Base-by-base conservation (phyloP, 768 basidiomycete genomes). In the Fomitopsis serialis region DNA sequence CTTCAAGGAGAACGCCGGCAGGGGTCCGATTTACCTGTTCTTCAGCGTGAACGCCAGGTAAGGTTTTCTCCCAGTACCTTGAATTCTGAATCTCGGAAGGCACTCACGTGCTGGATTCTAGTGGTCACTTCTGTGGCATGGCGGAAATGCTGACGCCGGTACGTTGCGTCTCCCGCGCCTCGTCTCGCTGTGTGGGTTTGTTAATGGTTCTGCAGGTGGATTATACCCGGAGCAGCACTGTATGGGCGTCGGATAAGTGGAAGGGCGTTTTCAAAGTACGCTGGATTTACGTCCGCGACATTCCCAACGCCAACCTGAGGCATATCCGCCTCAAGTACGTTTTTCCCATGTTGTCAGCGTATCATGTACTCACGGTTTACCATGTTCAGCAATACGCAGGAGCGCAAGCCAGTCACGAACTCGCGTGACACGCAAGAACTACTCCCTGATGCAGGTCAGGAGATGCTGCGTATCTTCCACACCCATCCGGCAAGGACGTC, bases 171-270 rank as follows among this genome's bases (percentile, higher is more conserved):
- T 11, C 5, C 37, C 19, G 23, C 35, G 15, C n/a, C n/a, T 23
- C 27, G 5, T 53, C 8, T 21, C 25, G 15, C 13, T 22, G 13
- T 50, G 23, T 19, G 42, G 24, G 13, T 42, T n/a, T 22, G 27
- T 32, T n/a, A 23, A 51, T 46, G 32, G 9, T 13, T 19, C 9
- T 56, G 42, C 53, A 86, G 79, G 89, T 98, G 35, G 96, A 98
- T 67, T 95, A 98, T 68, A 88, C 89, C 5, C 81, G 88, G 54
- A 93, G 92, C 66, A 94, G 91, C 57, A 98, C 89, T 1, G 97
- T 99, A 19, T 99, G 97, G 97, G 95, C 95, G 1, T 95, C 95
- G 32, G 95, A 98, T 71, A 99, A 99, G 68, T 99, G 97, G 97
- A 98, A 99, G 70, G 97, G 97, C 22, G 92, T 98, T 49, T 97